phyloP scores from a whole-genome alignment of 768 basidiomycete species.

The Botryobasidium botryosum region DNA sequence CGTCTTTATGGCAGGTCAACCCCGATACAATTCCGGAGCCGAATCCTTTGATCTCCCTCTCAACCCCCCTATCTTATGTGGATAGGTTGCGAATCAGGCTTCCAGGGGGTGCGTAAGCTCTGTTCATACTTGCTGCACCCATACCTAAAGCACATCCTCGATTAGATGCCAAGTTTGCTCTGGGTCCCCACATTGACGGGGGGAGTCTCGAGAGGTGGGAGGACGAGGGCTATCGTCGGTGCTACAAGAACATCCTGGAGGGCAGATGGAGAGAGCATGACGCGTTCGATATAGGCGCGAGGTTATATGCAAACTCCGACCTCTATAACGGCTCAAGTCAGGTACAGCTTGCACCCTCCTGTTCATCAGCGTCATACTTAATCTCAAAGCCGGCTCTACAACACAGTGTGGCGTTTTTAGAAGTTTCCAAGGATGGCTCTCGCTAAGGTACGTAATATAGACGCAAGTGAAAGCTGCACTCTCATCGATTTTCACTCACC shows the following conservation, averaged over 20 bases:
- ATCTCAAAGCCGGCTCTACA: too few species aligned
- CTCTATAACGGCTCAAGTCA: conserved; percentile 33
- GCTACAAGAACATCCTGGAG: conserved; percentile 30
- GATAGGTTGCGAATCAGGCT: conserved; percentile 58
- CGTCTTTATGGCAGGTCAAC: conserved; percentile 42
- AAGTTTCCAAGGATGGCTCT: conserved; percentile 29
- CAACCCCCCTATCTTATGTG: conserved; percentile 53
- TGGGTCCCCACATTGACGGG: conserved; percentile 32
- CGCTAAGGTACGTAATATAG: too few species aligned
- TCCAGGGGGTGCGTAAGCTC: conserved; percentile 53
- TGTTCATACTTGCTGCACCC: too few species aligned
- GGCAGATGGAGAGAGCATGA: conserved; percentile 51
- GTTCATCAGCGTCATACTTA: background rate
- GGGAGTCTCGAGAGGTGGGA: conserved; percentile 65
- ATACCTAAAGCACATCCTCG: conserved; percentile 44
- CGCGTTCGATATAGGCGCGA: conserved; percentile 42
- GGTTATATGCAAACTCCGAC: conserved; percentile 44
- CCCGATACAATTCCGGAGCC: conserved; percentile 23
- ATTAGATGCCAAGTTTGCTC: background rate
- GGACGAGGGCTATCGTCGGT: conserved; percentile 24
- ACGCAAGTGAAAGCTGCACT: too few species aligned
- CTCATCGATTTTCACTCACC: too few species aligned
- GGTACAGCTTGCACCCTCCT: too few species aligned
- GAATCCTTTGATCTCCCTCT: conserved; percentile 33
- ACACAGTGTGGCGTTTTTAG: conserved; percentile 21